Base-by-base conservation (phyloP, 306 rosid species). In the Sindora glabra region DNA sequence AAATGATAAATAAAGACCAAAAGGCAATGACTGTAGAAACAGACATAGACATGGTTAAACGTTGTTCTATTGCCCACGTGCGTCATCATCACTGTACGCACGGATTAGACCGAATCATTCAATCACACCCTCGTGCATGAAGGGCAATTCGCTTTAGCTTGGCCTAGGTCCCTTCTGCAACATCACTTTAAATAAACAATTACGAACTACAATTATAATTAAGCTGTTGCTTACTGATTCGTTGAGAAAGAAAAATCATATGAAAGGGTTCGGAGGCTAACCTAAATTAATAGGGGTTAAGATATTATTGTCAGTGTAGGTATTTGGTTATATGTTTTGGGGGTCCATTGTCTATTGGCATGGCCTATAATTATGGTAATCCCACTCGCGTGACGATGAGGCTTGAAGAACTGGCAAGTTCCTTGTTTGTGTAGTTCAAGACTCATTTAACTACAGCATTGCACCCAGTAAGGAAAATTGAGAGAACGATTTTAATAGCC, bases 31-130 rank as follows among this genome's bases (percentile, higher is more conserved):
- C n/a, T n/a, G n/a, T n/a, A 73, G 45, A 59, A 82, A 77, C 86
- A 79, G 48, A 64, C 22, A 10, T 40, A 51, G 76, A 73, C 78
- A n/a, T n/a, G n/a, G n/a, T n/a, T n/a, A n/a, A n/a, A n/a, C n/a
- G n/a, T n/a, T n/a, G n/a, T n/a, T n/a, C n/a, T 44, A 41, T 15
- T 74, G 62, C 58, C 81, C 89, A 82, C 92, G 92, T 83, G 89
- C 69, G 74, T 50, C 69, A 72, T 86, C 75, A 79, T 86, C 71
- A 75, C 79, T 76, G 46, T 77, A 58, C 19, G 56, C 51, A 72
- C 62, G 67, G 56, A 77, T 62, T 61, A 74, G 77, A 74, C 83
- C 75, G 52, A 62, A 75, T 82, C 64, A 71, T 79, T 57, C 47
- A 54, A 41, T 34, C 15, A 27, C 74, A 18, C 74, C 76, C 78